Evolutionary conservation across 2,329 filamentous ascomycete species (phyloP), one percentile per base, ranked within the genome.

Genomic region (Pestalotiopsis sp.): DNA sequence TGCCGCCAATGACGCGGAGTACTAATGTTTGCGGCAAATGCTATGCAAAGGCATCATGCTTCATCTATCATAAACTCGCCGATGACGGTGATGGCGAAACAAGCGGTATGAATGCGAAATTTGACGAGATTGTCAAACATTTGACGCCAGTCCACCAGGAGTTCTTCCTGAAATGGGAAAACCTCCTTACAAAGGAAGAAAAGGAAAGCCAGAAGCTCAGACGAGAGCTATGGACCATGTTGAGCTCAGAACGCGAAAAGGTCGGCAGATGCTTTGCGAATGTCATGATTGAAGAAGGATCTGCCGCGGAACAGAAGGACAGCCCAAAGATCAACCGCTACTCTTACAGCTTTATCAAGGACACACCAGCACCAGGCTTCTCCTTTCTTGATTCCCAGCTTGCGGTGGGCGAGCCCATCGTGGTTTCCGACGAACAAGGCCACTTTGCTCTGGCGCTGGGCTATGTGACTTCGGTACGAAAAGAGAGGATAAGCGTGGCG

Each of bases 81-180:
- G 96, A 99, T 75, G 87, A 92, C 75, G 96, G 96, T 3, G 87
- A 92, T 68, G 92, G 91, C 4, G 92, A 96, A 72, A 90, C 90
- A 0, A 95, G 95, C 72, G 94, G 92, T 20, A 89, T 97, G 78
- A 89, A 91, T 60, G 89, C 91, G 38, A 92, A 93, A 73, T 99
- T 98, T 76, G 89, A 93, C 65, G 92, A 96, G 71, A 83, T 94
- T 5, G 91, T 97, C 65, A 86, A 87, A 69, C 92, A 97, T 76
- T 85, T 97, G n/a, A 93, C 89, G 5, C 86, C 91, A 1, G 83
- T 82, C 0, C 93, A 98, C 76, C 89, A 90, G 72, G 88, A 90
- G 0, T 99, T 98, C 79, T 98, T 99, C 80, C 86, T 92, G 71
- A 97, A 96, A 77, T 99, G 96, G 96, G 96, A 99, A 79, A 88